These are phyloP conservation scores for Isoetes engelmannii DNA, from an alignment of 83 land plant genomes.

Conservation along the genomic window DNA sequence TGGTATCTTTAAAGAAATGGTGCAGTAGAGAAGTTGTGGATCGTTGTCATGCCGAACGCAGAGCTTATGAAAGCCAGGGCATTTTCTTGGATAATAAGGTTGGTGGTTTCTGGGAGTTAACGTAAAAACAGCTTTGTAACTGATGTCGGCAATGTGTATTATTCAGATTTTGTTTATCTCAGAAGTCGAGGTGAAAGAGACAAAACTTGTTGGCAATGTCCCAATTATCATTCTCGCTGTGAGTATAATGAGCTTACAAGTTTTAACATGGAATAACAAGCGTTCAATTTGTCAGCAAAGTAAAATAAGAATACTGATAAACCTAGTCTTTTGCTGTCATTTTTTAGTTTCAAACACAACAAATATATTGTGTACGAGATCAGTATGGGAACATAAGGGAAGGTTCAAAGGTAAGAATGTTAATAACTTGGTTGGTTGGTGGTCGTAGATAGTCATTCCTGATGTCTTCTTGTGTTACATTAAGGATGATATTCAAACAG, in stretches of 20 bases:
- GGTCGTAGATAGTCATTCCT: neutral
- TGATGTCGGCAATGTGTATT: neutral
- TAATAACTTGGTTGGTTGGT: neutral
- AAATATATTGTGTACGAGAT: conserved; percentile 78
- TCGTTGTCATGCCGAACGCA: conserved; percentile 71
- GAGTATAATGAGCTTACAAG: conserved; percentile 14
- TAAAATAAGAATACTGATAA: too few relatives aligned
- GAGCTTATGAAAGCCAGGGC: conserved; percentile 59
- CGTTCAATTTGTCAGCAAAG: neutral
- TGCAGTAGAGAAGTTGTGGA: conserved; percentile 82
- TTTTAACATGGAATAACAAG: neutral
- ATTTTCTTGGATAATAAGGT: conserved; percentile 85
- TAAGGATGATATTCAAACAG: conserved; percentile 89
- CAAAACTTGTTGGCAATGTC: conserved; percentile 68
- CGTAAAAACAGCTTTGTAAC: neutral
- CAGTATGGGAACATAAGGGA: conserved; percentile 57
- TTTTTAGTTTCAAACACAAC: conserved; percentile 87
- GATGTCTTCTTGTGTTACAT: neutral
- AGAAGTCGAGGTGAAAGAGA: conserved; percentile 78
- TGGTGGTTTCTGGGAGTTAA: neutral
- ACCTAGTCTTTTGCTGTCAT: neutral
- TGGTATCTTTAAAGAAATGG: conserved; percentile 46
- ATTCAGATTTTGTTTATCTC: conserved; percentile 81
- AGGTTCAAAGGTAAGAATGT: conserved; percentile 62
- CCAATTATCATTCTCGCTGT: conserved; percentile 79